Percentiles rank a stretch among this genome's conserved stretches.
phyloP scores from a whole-genome alignment of 768 basidiomycete species.

The Candolleomyces aberdarensis region DNA sequence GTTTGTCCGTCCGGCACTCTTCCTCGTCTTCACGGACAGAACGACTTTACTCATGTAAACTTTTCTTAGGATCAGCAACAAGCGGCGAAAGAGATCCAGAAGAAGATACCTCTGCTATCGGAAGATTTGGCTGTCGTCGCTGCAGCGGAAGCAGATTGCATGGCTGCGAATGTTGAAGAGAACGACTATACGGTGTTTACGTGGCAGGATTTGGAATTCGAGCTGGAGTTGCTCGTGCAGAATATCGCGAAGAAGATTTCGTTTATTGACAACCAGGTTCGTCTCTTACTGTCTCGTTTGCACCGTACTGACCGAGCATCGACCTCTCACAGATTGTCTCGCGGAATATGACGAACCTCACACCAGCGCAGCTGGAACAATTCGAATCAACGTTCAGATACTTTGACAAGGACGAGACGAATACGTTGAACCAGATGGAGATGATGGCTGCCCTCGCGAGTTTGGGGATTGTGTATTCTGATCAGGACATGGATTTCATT shows the following conservation, averaged over 20 bases:
- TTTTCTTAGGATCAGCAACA: constrained; percentile 60
- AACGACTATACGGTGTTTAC: constrained; percentile 95
- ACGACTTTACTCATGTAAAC: neutral
- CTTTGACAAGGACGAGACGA: constrained; percentile 91
- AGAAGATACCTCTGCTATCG: constrained; percentile 62
- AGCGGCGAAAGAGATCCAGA: constrained; percentile 55
- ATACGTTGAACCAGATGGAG: constrained; percentile 80
- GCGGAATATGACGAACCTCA: constrained; percentile 89
- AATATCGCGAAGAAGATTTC: constrained; percentile 87
- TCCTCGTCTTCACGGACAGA: constrained; percentile 16
- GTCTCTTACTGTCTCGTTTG: constrained; percentile 10
- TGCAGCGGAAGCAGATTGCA: constrained; percentile 71
- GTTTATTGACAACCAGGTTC: constrained; percentile 94
- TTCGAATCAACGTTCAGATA: constrained; percentile 97
- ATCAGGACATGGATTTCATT: constrained; percentile 84
- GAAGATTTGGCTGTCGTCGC: constrained; percentile 54
- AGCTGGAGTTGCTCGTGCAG: constrained; percentile 78
- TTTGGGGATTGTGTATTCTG: constrained; percentile 90
- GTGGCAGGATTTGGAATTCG: constrained; percentile 85
- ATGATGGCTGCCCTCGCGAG: constrained; percentile 94
- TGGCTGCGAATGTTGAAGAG: constrained; percentile 89
- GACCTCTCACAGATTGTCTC: constrained; percentile 72
- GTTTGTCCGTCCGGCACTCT: neutral
- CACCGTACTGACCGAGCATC: neutral
- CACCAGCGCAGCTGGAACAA: constrained; percentile 93